Conservation (phyloP, 352 stramenopile species). For the Aphanomyces invadans region DNA sequence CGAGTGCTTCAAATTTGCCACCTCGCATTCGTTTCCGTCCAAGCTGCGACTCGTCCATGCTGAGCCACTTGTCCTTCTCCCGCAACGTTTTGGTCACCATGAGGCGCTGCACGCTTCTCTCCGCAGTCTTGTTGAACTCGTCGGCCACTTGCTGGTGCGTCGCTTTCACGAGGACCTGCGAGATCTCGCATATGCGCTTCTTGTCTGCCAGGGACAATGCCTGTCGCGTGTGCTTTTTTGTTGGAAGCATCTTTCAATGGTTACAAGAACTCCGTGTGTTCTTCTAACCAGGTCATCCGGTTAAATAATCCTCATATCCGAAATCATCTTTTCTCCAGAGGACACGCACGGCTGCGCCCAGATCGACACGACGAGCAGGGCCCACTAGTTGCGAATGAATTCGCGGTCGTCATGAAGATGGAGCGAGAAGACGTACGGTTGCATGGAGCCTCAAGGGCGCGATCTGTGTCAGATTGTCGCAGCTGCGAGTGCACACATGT, state of each 20-base stretch:
- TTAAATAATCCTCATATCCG: not conserved
- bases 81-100: constrained; percentile 22
- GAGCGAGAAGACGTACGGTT: not conserved
- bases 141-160: constrained; percentile 23
- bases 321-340: too few species aligned
- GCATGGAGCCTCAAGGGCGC: too few species aligned
- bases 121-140: constrained; percentile 18
- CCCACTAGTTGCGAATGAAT: too few species aligned
- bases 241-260: not conserved
- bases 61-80: constrained; percentile 24
- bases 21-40: constrained; percentile 16
- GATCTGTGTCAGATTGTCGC: too few species aligned
- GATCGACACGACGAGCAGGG: too few species aligned
- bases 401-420: not conserved
- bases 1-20: constrained; percentile 24
- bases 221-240: constrained; percentile 9
- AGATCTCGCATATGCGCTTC: constrained; percentile 26
- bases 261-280: constrained; percentile 2
- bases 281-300: constrained; percentile 12
- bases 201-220: constrained; percentile 23
- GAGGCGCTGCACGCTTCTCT: constrained; percentile 8
- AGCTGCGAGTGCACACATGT: not conserved
- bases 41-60: constrained; percentile 18
- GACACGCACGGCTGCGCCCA: too few species aligned
- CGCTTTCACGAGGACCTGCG: constrained; percentile 8